Percentiles rank a stretch among this genome's conserved stretches.
These are phyloP conservation scores for Epichloe uncinata DNA, from an alignment of 2,329 filamentous ascomycete genomes.

Conservation along the genomic window DNA sequence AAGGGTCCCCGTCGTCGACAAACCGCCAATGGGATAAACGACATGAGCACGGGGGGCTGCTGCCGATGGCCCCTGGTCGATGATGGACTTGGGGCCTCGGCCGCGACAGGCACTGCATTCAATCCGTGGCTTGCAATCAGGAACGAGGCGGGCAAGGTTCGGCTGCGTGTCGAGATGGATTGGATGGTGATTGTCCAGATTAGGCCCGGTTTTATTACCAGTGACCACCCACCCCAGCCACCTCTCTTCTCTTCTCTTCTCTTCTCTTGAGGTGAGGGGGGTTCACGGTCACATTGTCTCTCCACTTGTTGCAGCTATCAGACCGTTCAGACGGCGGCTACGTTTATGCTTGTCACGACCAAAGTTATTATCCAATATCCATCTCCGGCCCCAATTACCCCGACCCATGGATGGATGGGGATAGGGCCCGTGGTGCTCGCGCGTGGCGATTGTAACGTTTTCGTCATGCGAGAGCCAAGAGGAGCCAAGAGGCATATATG, in stretches of 20 bases:
- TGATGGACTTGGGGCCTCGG: background rate
- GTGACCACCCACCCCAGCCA: too few species aligned
- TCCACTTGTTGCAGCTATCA: background rate
- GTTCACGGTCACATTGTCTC: conserved; percentile 2
- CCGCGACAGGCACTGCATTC: background rate
- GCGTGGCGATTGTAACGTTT: conserved; percentile 1
- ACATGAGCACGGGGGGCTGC: conserved; percentile 2
- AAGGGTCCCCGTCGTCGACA: background rate
- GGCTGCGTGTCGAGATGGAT: background rate
- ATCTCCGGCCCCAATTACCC: background rate
- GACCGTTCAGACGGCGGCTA: background rate
- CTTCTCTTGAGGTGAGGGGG: conserved; percentile 2
- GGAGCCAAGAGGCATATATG: background rate
- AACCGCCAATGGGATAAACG: conserved; percentile 1
- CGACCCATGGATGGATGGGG: background rate
- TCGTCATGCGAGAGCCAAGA: background rate
- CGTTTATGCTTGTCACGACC: background rate
- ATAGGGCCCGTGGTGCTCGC: background rate
- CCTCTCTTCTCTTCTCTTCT: background rate
- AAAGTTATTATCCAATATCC: background rate
- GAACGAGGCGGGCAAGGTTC: background rate
- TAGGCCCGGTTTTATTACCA: too few species aligned
- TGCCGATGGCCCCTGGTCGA: background rate
- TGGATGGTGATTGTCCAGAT: background rate
- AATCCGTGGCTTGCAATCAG: background rate